A percentile compares a stretch with the other conserved stretches of the same genome.
These are phyloP conservation scores for Candida buenavistaensis DNA, from an alignment of 1,139 yeast genomes.

Conservation along the genomic window DNA sequence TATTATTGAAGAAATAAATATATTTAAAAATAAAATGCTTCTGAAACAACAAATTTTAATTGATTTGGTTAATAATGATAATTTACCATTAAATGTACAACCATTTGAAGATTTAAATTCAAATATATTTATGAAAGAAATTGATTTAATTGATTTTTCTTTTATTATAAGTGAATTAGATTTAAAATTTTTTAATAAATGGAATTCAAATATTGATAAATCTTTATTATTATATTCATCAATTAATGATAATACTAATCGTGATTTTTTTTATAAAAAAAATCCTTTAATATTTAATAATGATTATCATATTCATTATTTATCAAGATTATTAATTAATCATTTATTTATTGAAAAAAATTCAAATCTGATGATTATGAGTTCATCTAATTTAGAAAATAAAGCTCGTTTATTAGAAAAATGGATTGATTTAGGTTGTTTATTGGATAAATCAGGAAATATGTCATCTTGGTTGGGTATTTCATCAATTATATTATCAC, in stretches of 20 bases:
- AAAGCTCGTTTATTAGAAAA: constrained; percentile 71
- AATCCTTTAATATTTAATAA: constrained; percentile 66
- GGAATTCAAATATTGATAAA: constrained; percentile 72
- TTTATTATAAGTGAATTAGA: constrained; percentile 58
- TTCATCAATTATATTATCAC: constrained; percentile 79
- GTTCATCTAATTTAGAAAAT: constrained; percentile 30
- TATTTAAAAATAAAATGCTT: constrained; percentile 36
- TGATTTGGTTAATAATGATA: constrained; percentile 26
- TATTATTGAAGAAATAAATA: constrained; percentile 11
- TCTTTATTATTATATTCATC: constrained; percentile 38
- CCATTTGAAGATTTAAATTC: constrained; percentile 38
- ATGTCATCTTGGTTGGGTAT: constrained; percentile 96
- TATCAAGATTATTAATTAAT: constrained; percentile 68
- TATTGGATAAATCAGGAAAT: constrained; percentile 79
- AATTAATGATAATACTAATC: constrained; percentile 18
- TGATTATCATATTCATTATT: constrained; percentile 66
- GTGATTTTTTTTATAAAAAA: constrained; percentile 40
- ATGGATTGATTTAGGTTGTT: constrained; percentile 86
- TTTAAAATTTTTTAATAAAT: constrained; percentile 52
- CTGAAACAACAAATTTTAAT: constrained; percentile 37
- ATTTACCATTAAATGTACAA: constrained; percentile 15
- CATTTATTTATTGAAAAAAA: constrained; percentile 68
- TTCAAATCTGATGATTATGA: constrained; percentile 16
- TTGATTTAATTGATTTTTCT: constrained; percentile 53
- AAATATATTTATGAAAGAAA: constrained; percentile 36